Evolutionary conservation across 2,329 filamentous ascomycete species (phyloP), one percentile per base, ranked within the genome.

Genomic region (Simplicillium aogashimaense): DNA sequence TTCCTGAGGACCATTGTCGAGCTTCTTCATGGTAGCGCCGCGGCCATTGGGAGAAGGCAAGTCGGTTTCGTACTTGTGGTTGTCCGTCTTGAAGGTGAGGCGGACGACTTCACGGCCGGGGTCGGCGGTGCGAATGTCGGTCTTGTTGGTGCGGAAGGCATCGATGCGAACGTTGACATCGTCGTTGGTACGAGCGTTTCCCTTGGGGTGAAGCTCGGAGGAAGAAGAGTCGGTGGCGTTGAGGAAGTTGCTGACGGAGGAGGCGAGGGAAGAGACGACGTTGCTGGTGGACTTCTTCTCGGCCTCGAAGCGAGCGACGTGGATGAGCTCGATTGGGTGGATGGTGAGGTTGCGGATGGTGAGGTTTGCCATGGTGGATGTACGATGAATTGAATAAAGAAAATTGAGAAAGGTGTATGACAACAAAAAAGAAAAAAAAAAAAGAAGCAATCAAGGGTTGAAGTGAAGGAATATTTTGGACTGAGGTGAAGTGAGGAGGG

Each of bases 311-410:
- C 82, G 81, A 65, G 94, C 84, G 43, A 90, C 68, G 44, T 56
- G 70, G 58, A 79, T 81, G 51, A 95, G 73, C 49, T 81, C 76
- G 41, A 95, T 67, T n/a, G 78, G 71, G 37, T 75, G 80, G 42
- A 76, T 69, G 35, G 86, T 90, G 48, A 94, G 67, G 60, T 95
- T 95, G 53, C 89, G 86, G 52, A 95, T 76, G 4, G 75, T 84
- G 49, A 95, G 66, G 42, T 64, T 60, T 14, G 66, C 60, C 70
- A 74, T 75, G 42, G 42, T 47, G 50, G 11, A 20, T 11, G 17
- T 7, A 35, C 15, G 3, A 16, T 5, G 31, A 16, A 33, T n/a
- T 33, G 31, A 14, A 16, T n/a, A 12, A 31, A n/a, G n/a, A n/a
- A n/a, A n/a, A 25, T 9, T 25, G 20, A 25, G 20, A 9, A 25